Percentiles rank a stretch among this genome's conserved stretches.
Evolutionary conservation across 768 basidiomycete species (phyloP).

Genomic region (Pleurotus pulmonarius): DNA sequence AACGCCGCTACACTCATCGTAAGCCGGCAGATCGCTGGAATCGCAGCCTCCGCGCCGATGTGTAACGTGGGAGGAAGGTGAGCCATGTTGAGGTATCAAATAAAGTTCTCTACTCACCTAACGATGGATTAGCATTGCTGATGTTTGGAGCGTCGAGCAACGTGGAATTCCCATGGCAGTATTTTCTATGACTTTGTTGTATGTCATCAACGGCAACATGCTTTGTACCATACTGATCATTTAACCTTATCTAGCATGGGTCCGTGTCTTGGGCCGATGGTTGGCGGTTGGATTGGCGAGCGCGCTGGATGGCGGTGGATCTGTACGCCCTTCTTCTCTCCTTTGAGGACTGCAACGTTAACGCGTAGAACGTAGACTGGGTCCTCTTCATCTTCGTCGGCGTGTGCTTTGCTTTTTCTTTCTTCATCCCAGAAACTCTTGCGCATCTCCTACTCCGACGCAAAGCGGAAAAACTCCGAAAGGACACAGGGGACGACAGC

Average conservation of each 20-base stretch:
- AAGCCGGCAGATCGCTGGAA: constrained; percentile 40
- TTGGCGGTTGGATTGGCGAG: constrained; percentile 45
- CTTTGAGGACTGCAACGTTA: too few relatives aligned
- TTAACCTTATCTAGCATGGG: constrained; percentile 27
- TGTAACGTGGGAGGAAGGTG: constrained; percentile 42
- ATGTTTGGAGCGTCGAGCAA: constrained; percentile 36
- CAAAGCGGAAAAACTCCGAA: constrained; percentile 37
- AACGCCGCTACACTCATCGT: constrained; percentile 43
- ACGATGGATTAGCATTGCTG: constrained; percentile 24
- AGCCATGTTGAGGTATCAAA: not conserved
- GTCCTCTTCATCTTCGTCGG: constrained; percentile 41
- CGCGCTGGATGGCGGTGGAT: constrained; percentile 44
- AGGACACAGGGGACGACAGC: constrained; percentile 31
- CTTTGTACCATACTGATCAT: not conserved
- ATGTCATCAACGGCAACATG: constrained; percentile 8
- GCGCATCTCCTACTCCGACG: constrained; percentile 40
- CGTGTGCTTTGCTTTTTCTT: constrained; percentile 28
- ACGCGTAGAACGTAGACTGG: constrained; percentile 26
- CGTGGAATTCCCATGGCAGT: constrained; percentile 46
- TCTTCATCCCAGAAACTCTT: constrained; percentile 51
- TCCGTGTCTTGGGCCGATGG: constrained; percentile 45
- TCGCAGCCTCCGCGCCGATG: constrained; percentile 37
- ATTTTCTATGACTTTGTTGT: constrained; percentile 47
- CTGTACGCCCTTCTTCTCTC: constrained; percentile 22
- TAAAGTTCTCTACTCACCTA: not conserved